A percentile compares a stretch with the other conserved stretches of the same genome.
These are phyloP conservation scores for Madurella mycetomatis DNA, from an alignment of 2,329 filamentous ascomycete species.

Conservation along the genomic window DNA sequence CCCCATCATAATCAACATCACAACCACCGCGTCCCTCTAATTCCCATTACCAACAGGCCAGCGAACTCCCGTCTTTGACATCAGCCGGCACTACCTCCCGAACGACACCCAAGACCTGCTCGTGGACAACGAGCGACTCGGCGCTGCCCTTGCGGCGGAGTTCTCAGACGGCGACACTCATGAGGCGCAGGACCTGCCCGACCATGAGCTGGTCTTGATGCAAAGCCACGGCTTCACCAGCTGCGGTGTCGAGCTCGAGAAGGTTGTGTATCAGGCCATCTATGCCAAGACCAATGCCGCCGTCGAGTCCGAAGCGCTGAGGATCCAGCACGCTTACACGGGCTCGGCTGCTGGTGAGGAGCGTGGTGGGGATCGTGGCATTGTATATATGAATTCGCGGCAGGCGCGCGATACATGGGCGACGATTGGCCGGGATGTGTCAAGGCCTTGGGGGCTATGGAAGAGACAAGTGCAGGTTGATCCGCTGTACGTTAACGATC, in stretches of 20 bases:
- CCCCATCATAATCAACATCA: too few relatives aligned
- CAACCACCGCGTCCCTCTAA: slow-evolving; percentile 21
- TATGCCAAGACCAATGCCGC: slow-evolving; percentile 42
- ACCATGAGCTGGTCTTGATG: slow-evolving; percentile 40
- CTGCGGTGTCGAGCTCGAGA: slow-evolving; percentile 34
- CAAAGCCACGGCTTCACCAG: slow-evolving; percentile 42
- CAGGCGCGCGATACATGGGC: slow-evolving; percentile 20
- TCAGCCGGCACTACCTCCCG: slow-evolving; percentile 28
- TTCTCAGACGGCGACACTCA: not conserved
- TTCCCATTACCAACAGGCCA: slow-evolving; percentile 24
- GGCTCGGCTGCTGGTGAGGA: not conserved
- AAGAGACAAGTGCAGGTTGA: slow-evolving; percentile 24
- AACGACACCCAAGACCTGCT: slow-evolving; percentile 35
- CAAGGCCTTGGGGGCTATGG: slow-evolving; percentile 28
- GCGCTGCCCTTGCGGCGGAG: slow-evolving; percentile 1
- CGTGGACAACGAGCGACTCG: slow-evolving; percentile 29
- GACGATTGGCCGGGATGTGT: slow-evolving; percentile 16
- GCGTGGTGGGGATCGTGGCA: not conserved
- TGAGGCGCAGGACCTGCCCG: slow-evolving; percentile 22
- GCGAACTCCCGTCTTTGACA: slow-evolving; percentile 8
- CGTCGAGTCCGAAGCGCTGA: slow-evolving; percentile 36
- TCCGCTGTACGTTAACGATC: slow-evolving; percentile 24
- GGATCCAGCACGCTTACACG: slow-evolving; percentile 13
- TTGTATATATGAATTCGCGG: slow-evolving; percentile 17
- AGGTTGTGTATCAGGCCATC: slow-evolving; percentile 38